Percentiles rank a stretch among this genome's conserved stretches.
phyloP scores from a whole-genome alignment of 2,329 filamentous ascomycete species.

The Paraconiothyrium sp. region DNA sequence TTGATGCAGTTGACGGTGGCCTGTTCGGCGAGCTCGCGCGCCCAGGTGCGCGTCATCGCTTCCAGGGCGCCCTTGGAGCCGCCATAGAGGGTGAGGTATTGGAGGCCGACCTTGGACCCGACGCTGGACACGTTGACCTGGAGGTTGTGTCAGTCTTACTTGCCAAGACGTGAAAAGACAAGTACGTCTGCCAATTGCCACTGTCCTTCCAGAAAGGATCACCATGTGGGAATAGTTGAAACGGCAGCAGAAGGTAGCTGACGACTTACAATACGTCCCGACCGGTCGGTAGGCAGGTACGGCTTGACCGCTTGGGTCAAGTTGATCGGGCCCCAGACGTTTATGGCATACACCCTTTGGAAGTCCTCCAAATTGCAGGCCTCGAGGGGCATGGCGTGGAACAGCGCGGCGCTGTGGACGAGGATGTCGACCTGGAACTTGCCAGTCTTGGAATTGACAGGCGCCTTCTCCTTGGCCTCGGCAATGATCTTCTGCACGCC shows the following conservation, averaged over 20 bases:
- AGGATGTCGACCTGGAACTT: slow-evolving; percentile 77
- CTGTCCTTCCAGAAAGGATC: background rate
- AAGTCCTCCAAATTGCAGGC: slow-evolving; percentile 62
- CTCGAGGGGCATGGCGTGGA: slow-evolving; percentile 66
- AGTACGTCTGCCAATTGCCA: background rate
- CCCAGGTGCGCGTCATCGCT: slow-evolving; percentile 71
- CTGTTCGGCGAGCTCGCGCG: slow-evolving; percentile 65
- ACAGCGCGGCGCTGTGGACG: slow-evolving; percentile 80
- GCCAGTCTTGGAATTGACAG: slow-evolving; percentile 58
- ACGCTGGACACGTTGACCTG: slow-evolving; percentile 63
- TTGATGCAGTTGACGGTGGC: slow-evolving; percentile 71
- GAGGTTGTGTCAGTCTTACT: background rate
- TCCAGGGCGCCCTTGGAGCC: slow-evolving; percentile 71
- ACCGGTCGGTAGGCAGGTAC: slow-evolving; percentile 72
- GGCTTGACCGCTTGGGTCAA: slow-evolving; percentile 75
- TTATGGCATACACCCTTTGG: slow-evolving; percentile 69
- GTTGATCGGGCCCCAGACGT: slow-evolving; percentile 61
- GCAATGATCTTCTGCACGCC: slow-evolving; percentile 67
- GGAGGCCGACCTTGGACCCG: slow-evolving; percentile 62
- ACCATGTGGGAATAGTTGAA: background rate
- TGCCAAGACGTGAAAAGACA: background rate
- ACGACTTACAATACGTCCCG: slow-evolving; percentile 63
- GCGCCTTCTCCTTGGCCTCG: slow-evolving; percentile 59
- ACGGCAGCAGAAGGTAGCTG: background rate
- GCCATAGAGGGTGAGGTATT: slow-evolving; percentile 66